These are phyloP conservation scores for Leishmania braziliensis DNA, from an alignment of 208 protist species.

Conservation along the genomic window DNA sequence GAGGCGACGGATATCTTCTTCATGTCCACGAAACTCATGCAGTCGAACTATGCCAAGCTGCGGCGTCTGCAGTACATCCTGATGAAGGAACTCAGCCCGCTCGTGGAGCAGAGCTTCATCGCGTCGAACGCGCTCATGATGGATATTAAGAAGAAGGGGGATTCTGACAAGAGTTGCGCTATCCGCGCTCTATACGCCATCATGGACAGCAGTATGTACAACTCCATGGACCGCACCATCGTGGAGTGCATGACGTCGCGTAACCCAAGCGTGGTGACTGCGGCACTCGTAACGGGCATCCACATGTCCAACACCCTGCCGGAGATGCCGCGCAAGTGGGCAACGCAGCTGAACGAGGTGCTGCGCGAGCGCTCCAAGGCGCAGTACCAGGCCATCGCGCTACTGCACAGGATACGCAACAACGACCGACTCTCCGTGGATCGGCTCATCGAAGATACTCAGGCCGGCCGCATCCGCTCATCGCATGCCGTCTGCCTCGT, in stretches of 20 bases:
- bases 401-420: constrained; percentile 96
- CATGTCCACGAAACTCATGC: constrained; percentile 98
- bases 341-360: constrained; percentile 94
- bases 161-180: constrained; percentile 93
- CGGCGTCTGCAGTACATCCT: constrained; percentile 97
- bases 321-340: constrained; percentile 95
- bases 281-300: constrained; percentile 97
- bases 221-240: constrained; percentile 96
- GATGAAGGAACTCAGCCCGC: constrained; percentile 96
- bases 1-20: constrained; percentile 99
- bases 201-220: constrained; percentile 96
- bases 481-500: constrained; percentile 95
- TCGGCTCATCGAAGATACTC: constrained; percentile 93
- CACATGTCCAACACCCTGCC: constrained; percentile 91
- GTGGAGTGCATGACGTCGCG: constrained; percentile 97
- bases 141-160: constrained; percentile 96
- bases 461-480: constrained; percentile 87
- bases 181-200: constrained; percentile 96
- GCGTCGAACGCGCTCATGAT: constrained; percentile 97
- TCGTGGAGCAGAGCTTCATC: constrained; percentile 97
- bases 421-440: constrained; percentile 96
- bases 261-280: constrained; percentile 93
- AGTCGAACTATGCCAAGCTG: constrained; percentile 95
- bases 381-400: constrained; percentile 97
- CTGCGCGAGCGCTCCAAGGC: constrained; percentile 90